phyloP scores from a whole-genome alignment of 768 basidiomycete genomes.

The Fistulinella prunicolor region DNA sequence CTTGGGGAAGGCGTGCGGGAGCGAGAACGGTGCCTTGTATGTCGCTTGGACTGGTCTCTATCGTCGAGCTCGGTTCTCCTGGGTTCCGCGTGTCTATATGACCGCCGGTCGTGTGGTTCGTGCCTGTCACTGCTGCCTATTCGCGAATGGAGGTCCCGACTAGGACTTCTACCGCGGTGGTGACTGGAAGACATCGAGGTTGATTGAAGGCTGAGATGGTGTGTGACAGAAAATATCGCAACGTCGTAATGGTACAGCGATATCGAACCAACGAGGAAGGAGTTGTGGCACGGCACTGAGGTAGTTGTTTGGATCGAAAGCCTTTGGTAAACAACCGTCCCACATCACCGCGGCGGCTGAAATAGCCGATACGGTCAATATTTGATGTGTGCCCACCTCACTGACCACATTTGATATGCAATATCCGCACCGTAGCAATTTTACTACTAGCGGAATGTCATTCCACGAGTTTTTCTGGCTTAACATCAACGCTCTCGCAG shows the following conservation, averaged over 20 bases:
- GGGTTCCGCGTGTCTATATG: conserved; percentile 15
- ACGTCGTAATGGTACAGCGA: neutral
- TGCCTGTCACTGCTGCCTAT: conserved; percentile 14
- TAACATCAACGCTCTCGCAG: conserved; percentile 13
- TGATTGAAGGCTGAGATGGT: neutral
- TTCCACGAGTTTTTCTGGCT: conserved; percentile 18
- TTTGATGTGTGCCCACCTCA: conserved; percentile 8
- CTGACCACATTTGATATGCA: conserved; percentile 18
- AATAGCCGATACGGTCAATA: conserved; percentile 18
- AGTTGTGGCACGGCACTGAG: neutral
- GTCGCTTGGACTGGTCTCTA: conserved; percentile 5
- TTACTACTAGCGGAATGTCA: conserved; percentile 4
- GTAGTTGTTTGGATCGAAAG: conserved; percentile 29
- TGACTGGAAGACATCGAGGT: conserved; percentile 21
- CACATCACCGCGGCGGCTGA: conserved; percentile 11
- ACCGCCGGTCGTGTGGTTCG: conserved; percentile 19
- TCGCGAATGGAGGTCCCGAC: conserved; percentile 16
- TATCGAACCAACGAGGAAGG: conserved; percentile 7
- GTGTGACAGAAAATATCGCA: neutral
- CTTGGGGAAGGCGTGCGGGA: conserved; percentile 23
- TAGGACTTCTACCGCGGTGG: conserved; percentile 21
- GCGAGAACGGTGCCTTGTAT: conserved; percentile 13
- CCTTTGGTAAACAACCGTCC: conserved; percentile 27
- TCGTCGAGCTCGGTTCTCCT: conserved; percentile 9
- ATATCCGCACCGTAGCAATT: conserved; percentile 27